Percentiles rank a stretch among this genome's conserved stretches.
Conservation (phyloP, 331 rosid species). For the Saraca asoca region DNA sequence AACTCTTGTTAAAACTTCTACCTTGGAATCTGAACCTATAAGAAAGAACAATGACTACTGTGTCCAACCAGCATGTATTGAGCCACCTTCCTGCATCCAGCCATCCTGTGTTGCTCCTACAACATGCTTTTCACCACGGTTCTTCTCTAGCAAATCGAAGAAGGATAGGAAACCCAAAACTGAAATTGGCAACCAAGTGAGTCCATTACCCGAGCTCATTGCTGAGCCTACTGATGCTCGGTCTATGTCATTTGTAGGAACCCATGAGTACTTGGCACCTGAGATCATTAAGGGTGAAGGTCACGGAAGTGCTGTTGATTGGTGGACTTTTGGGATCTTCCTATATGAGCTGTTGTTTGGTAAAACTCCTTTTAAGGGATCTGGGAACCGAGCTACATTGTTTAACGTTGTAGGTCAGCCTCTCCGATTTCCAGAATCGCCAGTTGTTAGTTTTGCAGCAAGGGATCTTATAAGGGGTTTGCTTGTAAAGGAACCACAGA, state of each 20-base stretch:
- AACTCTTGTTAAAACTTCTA: too few relatives aligned
- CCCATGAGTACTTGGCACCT: constrained; percentile 35
- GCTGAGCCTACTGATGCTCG: constrained; percentile 20
- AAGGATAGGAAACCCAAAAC: neutral
- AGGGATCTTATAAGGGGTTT: constrained; percentile 31
- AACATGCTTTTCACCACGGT: neutral
- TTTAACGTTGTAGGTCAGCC: constrained; percentile 38
- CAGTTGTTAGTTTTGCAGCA: constrained; percentile 27
- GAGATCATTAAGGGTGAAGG: constrained; percentile 36
- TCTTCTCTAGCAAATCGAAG: neutral
- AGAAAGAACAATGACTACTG: too few relatives aligned
- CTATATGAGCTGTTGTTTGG: constrained; percentile 33
- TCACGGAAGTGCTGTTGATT: constrained; percentile 36
- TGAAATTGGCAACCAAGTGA: constrained; percentile 2
- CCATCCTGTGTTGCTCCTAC: too few relatives aligned
- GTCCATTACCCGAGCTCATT: constrained; percentile 1
- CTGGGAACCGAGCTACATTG: constrained; percentile 34
- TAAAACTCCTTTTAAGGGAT: constrained; percentile 32
- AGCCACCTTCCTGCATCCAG: constrained; percentile 1
- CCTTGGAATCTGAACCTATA: too few relatives aligned
- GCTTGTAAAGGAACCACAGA: constrained; percentile 27
- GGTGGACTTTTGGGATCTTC: constrained; percentile 39
- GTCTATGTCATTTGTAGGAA: constrained; percentile 36
- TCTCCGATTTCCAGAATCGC: constrained; percentile 25
- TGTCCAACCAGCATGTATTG: too few relatives aligned